These are phyloP conservation scores for Vigna mungo DNA, from an alignment of 306 rosid genomes.

Conservation along the genomic window DNA sequence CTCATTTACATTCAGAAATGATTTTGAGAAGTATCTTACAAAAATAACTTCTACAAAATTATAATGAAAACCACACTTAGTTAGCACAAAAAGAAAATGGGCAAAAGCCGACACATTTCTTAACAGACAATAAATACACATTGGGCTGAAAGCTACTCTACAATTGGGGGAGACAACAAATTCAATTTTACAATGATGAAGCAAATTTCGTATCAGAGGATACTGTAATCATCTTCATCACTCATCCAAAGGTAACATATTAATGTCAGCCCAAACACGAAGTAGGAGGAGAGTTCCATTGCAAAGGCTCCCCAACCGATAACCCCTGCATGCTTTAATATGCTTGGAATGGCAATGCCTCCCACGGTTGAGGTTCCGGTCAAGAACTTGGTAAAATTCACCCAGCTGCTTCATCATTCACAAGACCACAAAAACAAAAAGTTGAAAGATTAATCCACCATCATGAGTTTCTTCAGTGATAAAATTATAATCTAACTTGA, in stretches of 20 bases:
- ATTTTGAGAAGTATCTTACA: too few species aligned
- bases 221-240: slow-evolving; percentile 60
- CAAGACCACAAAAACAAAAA: slow-evolving; percentile 6
- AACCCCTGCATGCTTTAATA: slow-evolving; percentile 81
- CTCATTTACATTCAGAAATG: too few species aligned
- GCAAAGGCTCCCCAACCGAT: slow-evolving; percentile 90
- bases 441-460: slow-evolving; percentile 20
- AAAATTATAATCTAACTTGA: neutral
- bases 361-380: slow-evolving; percentile 83
- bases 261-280: slow-evolving; percentile 66
- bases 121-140: neutral
- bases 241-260: slow-evolving; percentile 64
- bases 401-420: slow-evolving; percentile 63
- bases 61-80: neutral
- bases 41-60: too few species aligned
- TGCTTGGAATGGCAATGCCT: slow-evolving; percentile 86
- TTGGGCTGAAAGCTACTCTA: neutral
- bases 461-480: neutral
- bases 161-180: slow-evolving; percentile 3
- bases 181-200: slow-evolving; percentile 45
- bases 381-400: slow-evolving; percentile 78
- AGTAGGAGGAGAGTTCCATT: slow-evolving; percentile 82
- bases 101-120: neutral
- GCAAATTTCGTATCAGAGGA: slow-evolving; percentile 50
- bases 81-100: neutral